Evolutionary conservation across 495 filamentous ascomycete genomes (phyloP), one percentile per base, ranked within the genome.

Genomic region (Aspergillus nanangensis): DNA sequence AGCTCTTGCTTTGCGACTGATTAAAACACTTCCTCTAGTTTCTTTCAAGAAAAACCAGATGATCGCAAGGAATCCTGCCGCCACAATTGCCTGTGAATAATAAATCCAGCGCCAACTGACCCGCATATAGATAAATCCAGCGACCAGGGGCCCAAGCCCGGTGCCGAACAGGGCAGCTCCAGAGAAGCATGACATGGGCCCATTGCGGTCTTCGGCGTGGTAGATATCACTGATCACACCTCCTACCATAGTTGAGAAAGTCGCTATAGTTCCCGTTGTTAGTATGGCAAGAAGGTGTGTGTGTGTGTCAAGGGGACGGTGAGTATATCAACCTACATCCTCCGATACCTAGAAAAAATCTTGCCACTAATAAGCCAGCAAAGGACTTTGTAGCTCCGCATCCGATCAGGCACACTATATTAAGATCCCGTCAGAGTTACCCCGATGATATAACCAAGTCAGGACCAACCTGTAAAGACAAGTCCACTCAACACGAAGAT

Each of bases 171-270:
- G 62, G 0, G 87, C 91, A 17, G 73, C 70, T 2, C 82, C 86
- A 1, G 84, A 81, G 60, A 94, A 96, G 3, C 93, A 56, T 3
- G 88, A 84, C 92, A 97, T 97, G 2, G 91, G 87, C 1, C 83
- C 87, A 53, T 96, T 95, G 23, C 92, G 73, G 32, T 84, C 84
- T 47, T 87, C 65, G 7, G 85, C 77, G 27, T 84, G 82, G 62
- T 90, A 96, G 45, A 96, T 84, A 53, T 97, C 92, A 41, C 82
- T 82, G 20, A 97, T 84, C 5, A 96, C 86, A 0, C 92, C 92
- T 25, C 92, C 92, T 1, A 95, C 88, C 84, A 96, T 92, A 8
- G 89, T 94, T 3, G 81, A 86, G 58, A 95, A 96, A 0, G 90
- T 92, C 1, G 80, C 59, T 61, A 50, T 25, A 41, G 21, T 24